A percentile compares a stretch with the other conserved stretches of the same genome.
These are phyloP conservation scores for Leucosporidium yakuticum DNA, from an alignment of 768 basidiomycete genomes.

Conservation along the genomic window DNA sequence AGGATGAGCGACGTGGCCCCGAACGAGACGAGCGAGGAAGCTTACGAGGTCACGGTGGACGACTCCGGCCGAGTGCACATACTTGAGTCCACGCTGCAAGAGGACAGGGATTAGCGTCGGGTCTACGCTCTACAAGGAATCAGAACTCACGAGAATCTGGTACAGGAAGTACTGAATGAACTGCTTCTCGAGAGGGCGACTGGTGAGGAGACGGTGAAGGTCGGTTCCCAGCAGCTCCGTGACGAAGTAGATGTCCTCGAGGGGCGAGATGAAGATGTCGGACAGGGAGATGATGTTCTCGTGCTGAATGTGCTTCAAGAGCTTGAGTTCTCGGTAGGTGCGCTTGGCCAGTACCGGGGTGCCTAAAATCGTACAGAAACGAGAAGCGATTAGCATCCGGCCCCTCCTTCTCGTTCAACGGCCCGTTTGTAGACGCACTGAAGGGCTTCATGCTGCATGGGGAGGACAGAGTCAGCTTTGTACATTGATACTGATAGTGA, in stretches of 20 bases:
- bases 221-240: slow-evolving; percentile 98
- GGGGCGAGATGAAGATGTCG: slow-evolving; percentile 99
- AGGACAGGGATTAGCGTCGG: background rate
- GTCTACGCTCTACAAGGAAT: background rate
- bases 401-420: too few relatives aligned
- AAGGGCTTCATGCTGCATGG: slow-evolving; percentile 94
- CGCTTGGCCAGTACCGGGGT: slow-evolving; percentile 97
- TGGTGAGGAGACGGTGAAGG: slow-evolving; percentile 91
- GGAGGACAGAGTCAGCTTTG: background rate
- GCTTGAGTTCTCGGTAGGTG: slow-evolving; percentile 94
- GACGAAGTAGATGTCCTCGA: slow-evolving; percentile 94
- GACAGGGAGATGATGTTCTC: slow-evolving; percentile 98
- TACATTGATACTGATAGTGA: background rate
- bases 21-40: slow-evolving; percentile 17
- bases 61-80: slow-evolving; percentile 97
- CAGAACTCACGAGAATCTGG: slow-evolving; percentile 75
- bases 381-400: background rate
- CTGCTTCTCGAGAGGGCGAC: slow-evolving; percentile 95
- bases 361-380: slow-evolving; percentile 31
- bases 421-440: slow-evolving; percentile 45
- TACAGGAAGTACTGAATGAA: slow-evolving; percentile 99
- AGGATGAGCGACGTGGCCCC: background rate
- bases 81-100: slow-evolving; percentile 86
- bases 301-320: slow-evolving; percentile 96
- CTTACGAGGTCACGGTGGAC: slow-evolving; percentile 91